A percentile compares a stretch with the other conserved stretches of the same genome.
Conservation (phyloP, 345 rosid species). For the Dipteronia sinensis region DNA sequence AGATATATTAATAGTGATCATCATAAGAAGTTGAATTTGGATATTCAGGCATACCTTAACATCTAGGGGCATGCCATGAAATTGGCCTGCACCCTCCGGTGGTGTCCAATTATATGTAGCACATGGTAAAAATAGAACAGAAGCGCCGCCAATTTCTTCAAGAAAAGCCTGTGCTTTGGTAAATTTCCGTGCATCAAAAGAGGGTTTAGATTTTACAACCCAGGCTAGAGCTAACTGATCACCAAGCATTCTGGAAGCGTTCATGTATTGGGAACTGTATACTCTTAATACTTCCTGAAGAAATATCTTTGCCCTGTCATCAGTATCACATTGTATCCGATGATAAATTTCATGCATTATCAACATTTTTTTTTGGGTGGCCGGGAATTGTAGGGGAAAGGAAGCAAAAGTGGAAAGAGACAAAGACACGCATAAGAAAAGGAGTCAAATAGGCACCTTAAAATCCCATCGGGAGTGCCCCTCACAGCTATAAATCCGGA, state of each 20-base stretch:
- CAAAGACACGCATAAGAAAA: not conserved
- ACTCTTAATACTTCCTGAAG: conserved; percentile 64
- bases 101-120: conserved; percentile 93
- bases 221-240: conserved; percentile 86
- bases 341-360: not conserved
- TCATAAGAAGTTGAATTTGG: not conserved
- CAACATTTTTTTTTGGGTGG: not conserved
- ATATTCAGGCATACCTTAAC: conserved; percentile 62
- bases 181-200: conserved; percentile 69
- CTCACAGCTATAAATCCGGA: conserved; percentile 93
- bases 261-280: conserved; percentile 68
- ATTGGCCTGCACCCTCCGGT: conserved; percentile 98
- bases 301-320: conserved; percentile 73
- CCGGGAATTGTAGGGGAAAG: not conserved
- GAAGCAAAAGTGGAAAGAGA: not conserved
- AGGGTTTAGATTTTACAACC: conserved; percentile 63
- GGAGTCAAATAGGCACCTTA: conserved; percentile 47
- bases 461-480: conserved; percentile 78
- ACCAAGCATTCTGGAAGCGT: conserved; percentile 93
- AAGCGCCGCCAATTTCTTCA: conserved; percentile 57
- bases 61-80: conserved; percentile 95
- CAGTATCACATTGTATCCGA: not conserved
- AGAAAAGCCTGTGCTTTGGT: conserved; percentile 60
- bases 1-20: not conserved
- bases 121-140: conserved; percentile 82